Base-by-base conservation (phyloP, 1,139 yeast species). In the Taiozyma sp. region DNA sequence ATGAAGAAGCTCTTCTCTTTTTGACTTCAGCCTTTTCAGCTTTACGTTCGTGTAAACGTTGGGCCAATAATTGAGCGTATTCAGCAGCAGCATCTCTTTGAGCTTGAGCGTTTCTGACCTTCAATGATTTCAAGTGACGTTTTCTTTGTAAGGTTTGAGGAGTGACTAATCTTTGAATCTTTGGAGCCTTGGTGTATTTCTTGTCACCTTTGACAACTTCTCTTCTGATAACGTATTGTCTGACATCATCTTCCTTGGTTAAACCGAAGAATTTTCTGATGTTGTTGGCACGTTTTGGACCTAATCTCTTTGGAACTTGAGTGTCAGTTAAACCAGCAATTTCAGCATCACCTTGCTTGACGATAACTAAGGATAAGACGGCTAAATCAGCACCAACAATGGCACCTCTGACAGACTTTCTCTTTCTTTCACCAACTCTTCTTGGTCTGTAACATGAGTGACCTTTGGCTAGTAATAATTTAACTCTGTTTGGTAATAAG, bases 81-180 rank as follows among this genome's bases (percentile, higher is more conserved):
- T 93, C 99, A 74, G 98, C 96, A 79, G 99, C 99, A 79, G 96
- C 97, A 76, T 93, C 98, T 89, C 96, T 90, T 81, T 90, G 97
- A 72, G 88, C 90, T 83, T 89, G 96, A 76, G 98, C 97, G 77
- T 88, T 88, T 81, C 85, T 87, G 75, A 88, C 81, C 88, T 93
- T 93, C 78, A 85, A 81, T 68, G 97, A 84, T 77, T 84, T 87
- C 75, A 88, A 85, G 74, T 89, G 93, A 83, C 98, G 88, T 96
- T 93, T 93, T 86, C 97, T 93, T 83, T 91, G 98, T 77, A 93
- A 85, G 72, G 90, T 86, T 82, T 91, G 97, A 76, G 99, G 99
- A 71, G 99, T 93, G 66, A 93, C 96, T 73, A 93, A 87, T 81
- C 99, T 90, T 83, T 93, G 99, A 80, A 93, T 91, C 88, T 89